Base-by-base conservation (phyloP, 805 yeast species). In the Scheffersomyces ergatensis region DNA sequence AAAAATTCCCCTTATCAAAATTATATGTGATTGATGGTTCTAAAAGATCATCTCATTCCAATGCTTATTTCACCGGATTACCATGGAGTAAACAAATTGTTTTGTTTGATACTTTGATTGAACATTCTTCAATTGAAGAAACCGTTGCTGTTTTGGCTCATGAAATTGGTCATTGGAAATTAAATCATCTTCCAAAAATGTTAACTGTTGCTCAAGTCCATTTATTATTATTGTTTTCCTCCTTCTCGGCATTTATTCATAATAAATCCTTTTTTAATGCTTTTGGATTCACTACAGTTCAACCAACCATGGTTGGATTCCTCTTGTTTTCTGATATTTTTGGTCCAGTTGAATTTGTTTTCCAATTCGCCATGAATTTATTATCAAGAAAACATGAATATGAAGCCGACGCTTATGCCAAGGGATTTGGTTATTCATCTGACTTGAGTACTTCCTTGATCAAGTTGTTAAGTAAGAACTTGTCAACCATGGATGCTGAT, bases 81-180 rank as follows among this genome's bases (percentile, higher is more conserved):
- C 99, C 99, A 31, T 92, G 97, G 92, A 83, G 89, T 43, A 93
- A 93, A 67, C 92, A 90, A 65, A 93, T 93, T 67, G 98, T 93
- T 38, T 76, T 93, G 33, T 93, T 74, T 59, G 99, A 93, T 55
- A 93, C 97, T 8, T 77, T 93, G 67, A 83, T 93, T 48, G 80
- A 86, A 46, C 84, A 87, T 44, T 82, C 89, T 25, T 67, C 89
- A 23, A 76, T 79, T 21, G 77, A 76, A 33, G 95, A 93, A 64
- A 87, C 89, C 31, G 88, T 89, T 38, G 97, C 98, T 38, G 96
- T 93, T 1, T 74, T 92, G 49, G 98, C 96, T n/a, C 99, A 93
- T 59, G 99, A 93, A 70, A 84, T 93, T 51, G 99, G 99, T 38
- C 99, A 93, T 63, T 93, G 99, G 99, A 83, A 84, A 54, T 75